Evolutionary conservation across 805 yeast species (phyloP), one percentile per base, ranked within the genome.

Genomic region (Starmerella vaccinii): DNA sequence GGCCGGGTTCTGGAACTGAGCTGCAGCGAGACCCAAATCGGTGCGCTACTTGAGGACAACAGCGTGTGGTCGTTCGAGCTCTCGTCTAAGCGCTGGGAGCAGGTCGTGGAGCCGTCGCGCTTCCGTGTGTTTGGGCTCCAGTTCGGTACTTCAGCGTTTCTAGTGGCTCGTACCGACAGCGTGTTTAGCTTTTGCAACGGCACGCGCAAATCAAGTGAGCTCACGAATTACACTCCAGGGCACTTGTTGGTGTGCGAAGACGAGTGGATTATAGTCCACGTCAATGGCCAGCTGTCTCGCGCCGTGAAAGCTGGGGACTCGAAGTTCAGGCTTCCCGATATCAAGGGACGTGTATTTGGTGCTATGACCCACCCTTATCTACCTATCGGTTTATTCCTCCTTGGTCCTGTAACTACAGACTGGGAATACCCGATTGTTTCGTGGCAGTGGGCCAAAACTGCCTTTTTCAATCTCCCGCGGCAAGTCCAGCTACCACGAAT

Each of bases 391-490:
- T 18, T 49, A 1, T 39, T 45, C 3, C 7, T 49, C 1, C 39
- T 54, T 5, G 38, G 39, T 9, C 29, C 49, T 2, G 29, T 22
- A 2, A 18, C 13, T 4, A 2, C 24, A 2, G 49, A 37, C 15
- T 55, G 57, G 57, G 34, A 44, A 15, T 54, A 41, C 38, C 58
- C 58, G 4, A 55, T 55, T 19, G 40, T 50, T 22, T 55, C 58
- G 13, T 44, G 50, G 39, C 46, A 43, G 43, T 32, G 39, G 18
- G 40, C 42, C n/a, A 41, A 30, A 9, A 24, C 51, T 4, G 38
- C 41, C 9, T 16, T 55, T 22, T 49, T 49, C 27, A 44, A 47
- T 13, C 33, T 50, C 10, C 29, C 34, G 5, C 22, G 29, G 8
- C 16, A n/a, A 7, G 23, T 24, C 32, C 19, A 6, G 4, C 23